Conservation (phyloP, 2,329 filamentous ascomycete genomes). For the Pseudogymnoascus sp. region DNA sequence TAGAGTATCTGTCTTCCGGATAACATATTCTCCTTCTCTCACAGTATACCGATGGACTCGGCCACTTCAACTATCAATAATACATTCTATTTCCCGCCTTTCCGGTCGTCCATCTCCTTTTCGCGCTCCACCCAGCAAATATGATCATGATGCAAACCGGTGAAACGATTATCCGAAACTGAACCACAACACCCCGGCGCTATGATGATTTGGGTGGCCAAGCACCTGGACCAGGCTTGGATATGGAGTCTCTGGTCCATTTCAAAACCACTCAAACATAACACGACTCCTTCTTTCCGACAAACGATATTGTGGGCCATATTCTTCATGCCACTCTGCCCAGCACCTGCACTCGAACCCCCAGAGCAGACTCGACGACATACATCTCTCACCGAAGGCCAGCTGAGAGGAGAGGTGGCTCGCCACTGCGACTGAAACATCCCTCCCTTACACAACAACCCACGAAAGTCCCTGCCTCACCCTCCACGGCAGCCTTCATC, state of each 20-base stretch:
- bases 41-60: not conserved
- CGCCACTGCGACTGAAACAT: constrained; percentile 2
- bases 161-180: constrained; percentile 2
- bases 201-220: constrained; percentile 4
- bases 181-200: not conserved
- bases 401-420: constrained; percentile 6
- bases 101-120: not conserved
- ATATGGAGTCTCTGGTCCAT: not conserved
- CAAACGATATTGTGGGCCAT: not conserved
- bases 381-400: not conserved
- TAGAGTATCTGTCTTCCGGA: not conserved
- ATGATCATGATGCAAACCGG: not conserved
- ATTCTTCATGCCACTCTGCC: not conserved
- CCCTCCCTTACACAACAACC: not conserved
- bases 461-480: not conserved
- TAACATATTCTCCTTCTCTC: not conserved
- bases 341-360: not conserved
- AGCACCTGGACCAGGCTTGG: not conserved
- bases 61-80: not conserved
- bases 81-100: not conserved
- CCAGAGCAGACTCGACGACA: not conserved
- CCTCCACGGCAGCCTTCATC: not conserved
- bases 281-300: not conserved
- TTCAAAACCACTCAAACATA: constrained; percentile 4
- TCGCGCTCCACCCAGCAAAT: not conserved